Percentiles rank a stretch among this genome's conserved stretches.
These are phyloP conservation scores for Niveomyces coronatus DNA, from an alignment of 2,329 filamentous ascomycete genomes.

Conservation along the genomic window DNA sequence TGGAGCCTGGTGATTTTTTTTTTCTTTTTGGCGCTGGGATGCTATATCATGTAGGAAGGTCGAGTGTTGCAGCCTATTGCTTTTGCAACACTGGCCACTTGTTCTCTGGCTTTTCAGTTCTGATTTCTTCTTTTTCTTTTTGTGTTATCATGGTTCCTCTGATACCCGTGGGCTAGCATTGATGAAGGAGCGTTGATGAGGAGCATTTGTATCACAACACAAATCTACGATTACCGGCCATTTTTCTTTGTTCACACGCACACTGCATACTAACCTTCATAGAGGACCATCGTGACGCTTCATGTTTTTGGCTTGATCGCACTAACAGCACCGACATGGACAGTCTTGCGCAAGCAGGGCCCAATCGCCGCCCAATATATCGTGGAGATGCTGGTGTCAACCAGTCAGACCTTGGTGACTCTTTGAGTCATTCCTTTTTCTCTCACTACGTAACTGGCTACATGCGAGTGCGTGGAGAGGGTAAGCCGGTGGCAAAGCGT, in stretches of 20 bases:
- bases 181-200: conserved; percentile 3
- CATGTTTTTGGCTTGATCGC: conserved; percentile 6
- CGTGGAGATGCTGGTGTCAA: not conserved
- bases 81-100: not conserved
- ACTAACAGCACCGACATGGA: too few species aligned
- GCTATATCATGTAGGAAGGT: conserved; percentile 1
- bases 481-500: not conserved
- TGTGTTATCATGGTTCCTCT: conserved; percentile 1
- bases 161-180: conserved; percentile 10
- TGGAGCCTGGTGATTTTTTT: too few species aligned
- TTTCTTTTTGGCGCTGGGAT: conserved; percentile 6
- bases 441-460: conserved; percentile 41
- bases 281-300: conserved; percentile 18
- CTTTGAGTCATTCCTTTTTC: conserved; percentile 29
- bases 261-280: conserved; percentile 18
- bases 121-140: too few species aligned
- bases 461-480: conserved; percentile 41
- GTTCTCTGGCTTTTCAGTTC: not conserved
- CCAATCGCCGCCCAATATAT: not conserved
- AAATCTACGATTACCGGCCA: conserved; percentile 5
- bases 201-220: too few species aligned
- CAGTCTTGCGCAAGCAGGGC: not conserved
- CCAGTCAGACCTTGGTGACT: too few species aligned
- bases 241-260: not conserved
- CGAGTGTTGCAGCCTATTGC: not conserved